Evolutionary conservation across 306 rosid species (phyloP), one percentile per base, ranked within the genome.

Genomic region (Vigna mungo): DNA sequence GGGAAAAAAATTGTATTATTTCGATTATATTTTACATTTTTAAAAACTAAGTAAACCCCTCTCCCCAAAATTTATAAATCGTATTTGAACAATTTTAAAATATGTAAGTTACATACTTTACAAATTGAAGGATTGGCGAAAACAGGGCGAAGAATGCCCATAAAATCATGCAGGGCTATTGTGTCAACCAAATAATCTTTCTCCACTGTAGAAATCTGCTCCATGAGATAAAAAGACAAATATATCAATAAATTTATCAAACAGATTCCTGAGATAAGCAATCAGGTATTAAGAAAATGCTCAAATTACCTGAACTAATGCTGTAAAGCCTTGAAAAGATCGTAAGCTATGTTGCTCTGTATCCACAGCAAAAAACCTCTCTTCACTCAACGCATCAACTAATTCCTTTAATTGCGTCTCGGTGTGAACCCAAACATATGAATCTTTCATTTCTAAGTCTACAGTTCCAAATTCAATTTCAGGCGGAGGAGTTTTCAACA

Each of bases 101-200:
- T 23, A 78, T 3, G 83, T 44, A 78, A 84, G 75, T 79, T 62
- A 74, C 82, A 30, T 84, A 92, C 97, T 94, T 95, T 92, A 84
- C 92, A 95, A 70, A 92, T 89, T 75, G 80, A 84, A 74, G 93
- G 88, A 77, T 89, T 78, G 7, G 92, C 91, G 63, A 95, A 95
- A 84, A 89, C 87, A 4, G 90, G 89, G 76, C 84, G 84, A 76
- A 95, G 93, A 76, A 82, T 84, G 71, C 81, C 80, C 91, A 95
- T 90, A 20, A 53, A 82, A 84, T 95, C 97, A 63, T 90, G 99
- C 64, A 92, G 72, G 60, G 97, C 90, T 88, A 95, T 88, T 43
- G 97, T 76, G 80, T 95, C 99, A 41, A 95, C 80, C 89, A 95
- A 88, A 87, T 92, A 95, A 87, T 95, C 99, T 75, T 95, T 85